Percentiles rank a stretch among this genome's conserved stretches.
These are phyloP conservation scores for Adansonia grandidieri DNA, from an alignment of 441 rosid species.

Conservation along the genomic window DNA sequence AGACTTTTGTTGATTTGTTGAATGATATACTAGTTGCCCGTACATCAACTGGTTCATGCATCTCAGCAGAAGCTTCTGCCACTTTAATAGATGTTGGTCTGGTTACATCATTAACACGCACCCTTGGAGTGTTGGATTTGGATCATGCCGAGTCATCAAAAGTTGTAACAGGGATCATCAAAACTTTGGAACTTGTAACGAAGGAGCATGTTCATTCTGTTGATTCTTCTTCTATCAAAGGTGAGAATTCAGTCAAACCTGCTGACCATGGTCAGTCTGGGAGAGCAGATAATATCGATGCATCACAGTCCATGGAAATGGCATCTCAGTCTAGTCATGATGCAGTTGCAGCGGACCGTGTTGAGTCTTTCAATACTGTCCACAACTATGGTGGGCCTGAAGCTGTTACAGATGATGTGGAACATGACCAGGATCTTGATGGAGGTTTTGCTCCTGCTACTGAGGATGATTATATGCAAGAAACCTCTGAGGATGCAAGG, in stretches of 20 bases:
- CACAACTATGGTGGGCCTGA: conserved; percentile 72
- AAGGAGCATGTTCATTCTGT: conserved; percentile 86
- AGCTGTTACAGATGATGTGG: conserved; percentile 94
- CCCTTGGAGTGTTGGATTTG: conserved; percentile 89
- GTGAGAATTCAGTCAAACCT: conserved; percentile 66
- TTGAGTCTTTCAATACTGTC: conserved; percentile 55
- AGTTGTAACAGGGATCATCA: conserved; percentile 80
- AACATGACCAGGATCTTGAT: conserved; percentile 92
- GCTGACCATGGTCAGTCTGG: conserved; percentile 55
- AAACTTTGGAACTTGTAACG: conserved; percentile 90
- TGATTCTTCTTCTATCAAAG: conserved; percentile 62
- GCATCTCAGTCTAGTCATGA: conserved; percentile 63
- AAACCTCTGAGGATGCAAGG: conserved; percentile 75
- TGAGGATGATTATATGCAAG: conserved; percentile 95
- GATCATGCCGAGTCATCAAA: conserved; percentile 91
- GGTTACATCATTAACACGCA: conserved; percentile 74
- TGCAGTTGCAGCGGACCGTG: conserved; percentile 58
- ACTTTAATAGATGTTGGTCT: conserved; percentile 92
- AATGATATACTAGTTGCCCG: conserved; percentile 93
- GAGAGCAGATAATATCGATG: conserved; percentile 59
- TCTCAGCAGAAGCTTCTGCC: conserved; percentile 90
- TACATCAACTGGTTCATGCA: conserved; percentile 80
- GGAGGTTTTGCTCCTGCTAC: conserved; percentile 69
- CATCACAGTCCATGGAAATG: conserved; percentile 61
- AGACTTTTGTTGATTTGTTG: conserved; percentile 73